These are phyloP conservation scores for Mikania micrantha DNA, from an alignment of 129 eudicot species.

Conservation along the genomic window DNA sequence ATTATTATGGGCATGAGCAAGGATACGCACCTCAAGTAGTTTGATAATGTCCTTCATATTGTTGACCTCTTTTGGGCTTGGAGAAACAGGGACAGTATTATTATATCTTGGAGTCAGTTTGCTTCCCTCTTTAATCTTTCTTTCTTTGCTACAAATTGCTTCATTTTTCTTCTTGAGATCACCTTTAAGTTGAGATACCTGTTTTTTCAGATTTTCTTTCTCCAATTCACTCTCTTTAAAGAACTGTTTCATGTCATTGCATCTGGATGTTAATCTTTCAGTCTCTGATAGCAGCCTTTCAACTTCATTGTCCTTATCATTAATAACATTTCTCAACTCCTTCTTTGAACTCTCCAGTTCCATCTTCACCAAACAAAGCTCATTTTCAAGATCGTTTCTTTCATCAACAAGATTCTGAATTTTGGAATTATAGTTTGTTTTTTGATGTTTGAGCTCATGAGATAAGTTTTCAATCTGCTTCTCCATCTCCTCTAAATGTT, in stretches of 20 bases:
- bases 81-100: constrained; percentile 32
- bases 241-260: constrained; percentile 39
- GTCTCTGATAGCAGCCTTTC: constrained; percentile 44
- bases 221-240: constrained; percentile 42
- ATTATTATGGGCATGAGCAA: not conserved
- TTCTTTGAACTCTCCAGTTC: constrained; percentile 37
- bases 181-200: constrained; percentile 44
- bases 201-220: constrained; percentile 58
- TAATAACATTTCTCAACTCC: constrained; percentile 39
- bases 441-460: constrained; percentile 37
- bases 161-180: constrained; percentile 79
- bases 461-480: constrained; percentile 37
- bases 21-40: constrained; percentile 64
- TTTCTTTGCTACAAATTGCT: constrained; percentile 42
- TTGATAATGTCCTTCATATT: constrained; percentile 66
- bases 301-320: constrained; percentile 41
- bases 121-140: constrained; percentile 50
- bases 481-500: constrained; percentile 42
- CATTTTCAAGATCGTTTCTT: constrained; percentile 35
- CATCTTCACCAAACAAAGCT: constrained; percentile 25
- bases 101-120: constrained; percentile 38
- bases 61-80: constrained; percentile 52
- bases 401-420: constrained; percentile 41
- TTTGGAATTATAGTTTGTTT: constrained; percentile 29
- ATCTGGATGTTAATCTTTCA: constrained; percentile 44